Base-by-base conservation (phyloP, 495 filamentous ascomycete genomes). In the Lichina pygmaea region DNA sequence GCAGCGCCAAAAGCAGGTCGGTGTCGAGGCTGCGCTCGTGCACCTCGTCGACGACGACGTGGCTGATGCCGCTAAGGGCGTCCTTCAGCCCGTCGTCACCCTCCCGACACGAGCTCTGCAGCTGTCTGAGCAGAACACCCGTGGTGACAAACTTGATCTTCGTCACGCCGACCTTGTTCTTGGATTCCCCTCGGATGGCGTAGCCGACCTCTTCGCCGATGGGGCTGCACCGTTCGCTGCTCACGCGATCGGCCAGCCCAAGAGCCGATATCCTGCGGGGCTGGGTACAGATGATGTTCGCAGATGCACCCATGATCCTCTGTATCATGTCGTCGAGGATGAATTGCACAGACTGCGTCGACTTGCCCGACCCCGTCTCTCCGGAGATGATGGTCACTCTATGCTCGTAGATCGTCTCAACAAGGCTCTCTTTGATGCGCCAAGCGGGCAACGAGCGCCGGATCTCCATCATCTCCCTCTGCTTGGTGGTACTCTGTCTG, bases 121-220 rank as follows among this genome's bases (percentile, higher is more conserved):
- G 65, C 7, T 83, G 72, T 45, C 91, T 65, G 12, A 97, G 68
- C 37, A 97, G 63, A n/a, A 97, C 86, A 69, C 89, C 89, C 30
- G 89, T 95, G 0, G 89, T 97, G 38, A 94, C 81, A 55, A 97
- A 97, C 0, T 81, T 89, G 50, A 94, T 86, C 58, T 79, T 91
- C 0, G 89, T 97, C 2, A 65, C 61, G 10, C 72, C 73, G 16
- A 59, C 53, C 44, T 63, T 74, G 41, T 66, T 60, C 56, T 79
- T 84, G 38, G 77, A 82, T 55, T 95, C 89, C 37, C 89, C 89
- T 36, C 91, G 73, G 51, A 97, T 95, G n/a, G 77, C 67, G 55
- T 93, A 97, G 8, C 89, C 89, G 34, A 97, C 72, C 57, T 97
- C 89, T 45, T 82, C 75, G 0, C 89, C 89, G 9, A 95, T 74